These are phyloP conservation scores for Porpolomopsis calyptriformis DNA, from an alignment of 768 basidiomycete genomes.

Conservation along the genomic window DNA sequence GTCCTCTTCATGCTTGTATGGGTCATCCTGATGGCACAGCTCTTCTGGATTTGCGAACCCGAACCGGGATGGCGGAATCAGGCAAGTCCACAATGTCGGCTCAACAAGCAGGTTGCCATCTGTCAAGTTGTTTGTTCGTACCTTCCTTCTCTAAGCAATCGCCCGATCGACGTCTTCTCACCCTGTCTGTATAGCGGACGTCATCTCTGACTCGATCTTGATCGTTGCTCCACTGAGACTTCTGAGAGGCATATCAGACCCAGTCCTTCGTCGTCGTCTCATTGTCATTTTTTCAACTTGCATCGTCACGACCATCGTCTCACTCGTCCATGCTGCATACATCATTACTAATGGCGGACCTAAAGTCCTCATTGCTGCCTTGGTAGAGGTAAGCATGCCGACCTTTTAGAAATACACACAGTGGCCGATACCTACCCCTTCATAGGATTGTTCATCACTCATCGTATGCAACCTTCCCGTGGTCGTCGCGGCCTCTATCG, in stretches of 20 bases:
- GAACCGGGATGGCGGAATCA: slow-evolving; percentile 29
- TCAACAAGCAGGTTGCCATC: slow-evolving; percentile 37
- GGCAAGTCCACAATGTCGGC: slow-evolving; percentile 29
- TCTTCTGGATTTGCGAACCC: slow-evolving; percentile 35
- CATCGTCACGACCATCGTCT: slow-evolving; percentile 38
- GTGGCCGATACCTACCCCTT: too few relatives aligned
- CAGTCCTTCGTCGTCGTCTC: slow-evolving; percentile 28
- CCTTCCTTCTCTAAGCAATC: not conserved
- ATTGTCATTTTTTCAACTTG: slow-evolving; percentile 46
- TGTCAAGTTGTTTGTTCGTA: slow-evolving; percentile 39
- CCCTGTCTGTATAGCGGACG: slow-evolving; percentile 29
- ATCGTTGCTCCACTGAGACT: slow-evolving; percentile 35
- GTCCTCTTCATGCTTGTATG: slow-evolving; percentile 21
- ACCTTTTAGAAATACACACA: not conserved
- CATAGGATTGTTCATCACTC: not conserved
- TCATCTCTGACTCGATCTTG: slow-evolving; percentile 35
- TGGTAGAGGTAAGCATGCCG: slow-evolving; percentile 29
- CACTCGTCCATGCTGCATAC: slow-evolving; percentile 35
- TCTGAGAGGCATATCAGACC: slow-evolving; percentile 32
- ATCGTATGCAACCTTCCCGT: not conserved
- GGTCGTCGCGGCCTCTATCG: not conserved
- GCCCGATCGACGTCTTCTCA: not conserved
- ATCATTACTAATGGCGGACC: slow-evolving; percentile 24
- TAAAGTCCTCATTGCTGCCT: slow-evolving; percentile 26
- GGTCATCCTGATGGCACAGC: slow-evolving; percentile 31